Base-by-base conservation (phyloP, 148 eudicot species). In the Cornus suecica region DNA sequence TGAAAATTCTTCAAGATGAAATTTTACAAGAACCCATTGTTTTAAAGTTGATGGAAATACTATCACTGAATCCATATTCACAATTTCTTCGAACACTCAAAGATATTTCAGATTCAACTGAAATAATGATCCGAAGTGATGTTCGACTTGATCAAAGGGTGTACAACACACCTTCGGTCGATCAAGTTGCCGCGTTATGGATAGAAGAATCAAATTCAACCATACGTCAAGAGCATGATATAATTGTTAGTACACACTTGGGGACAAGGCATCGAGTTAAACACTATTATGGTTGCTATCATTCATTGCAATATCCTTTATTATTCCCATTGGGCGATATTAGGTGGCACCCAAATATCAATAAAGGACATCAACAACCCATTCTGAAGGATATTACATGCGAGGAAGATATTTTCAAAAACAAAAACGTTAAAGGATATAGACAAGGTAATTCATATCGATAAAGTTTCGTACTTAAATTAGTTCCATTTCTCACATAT, bases 11-110 rank as follows among this genome's bases (percentile, higher is more conserved):
- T n/a, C n/a, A 25, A 45, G 15, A 10, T 73, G 25, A 41, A 11
- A 69, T 15, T 15, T 14, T 62, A 15, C 5, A 26, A 10, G 2
- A 20, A 1, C 23, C 67, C 24, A 26, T 76, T 54, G 15, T 77
- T 8, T 8, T 1, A 3, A 66, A n/a, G 29, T 22, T 81, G 10
- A 30, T 73, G 4, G 31, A 29, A 0, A 77, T 77, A 0, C 30
- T 77, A 28, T 28, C 28, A 1, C 5, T 70, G 0, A 73, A 79
- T 31, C 68, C 76, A 0, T 78, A 78, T 72, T 70, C 58, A 11
- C 34, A 3, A 18, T 71, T 73, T 22, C 72, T 78, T 9, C 9
- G 9, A 4, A 41, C 4, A 4, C 45, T 41, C 9, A 41, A 41
- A 41, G 9, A 41, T 41, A 9, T 41, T 41, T 4, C 4, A 9